Conservation (phyloP, 371 early-diverging fungal species). For the Sanchytrium tribonematis region DNA sequence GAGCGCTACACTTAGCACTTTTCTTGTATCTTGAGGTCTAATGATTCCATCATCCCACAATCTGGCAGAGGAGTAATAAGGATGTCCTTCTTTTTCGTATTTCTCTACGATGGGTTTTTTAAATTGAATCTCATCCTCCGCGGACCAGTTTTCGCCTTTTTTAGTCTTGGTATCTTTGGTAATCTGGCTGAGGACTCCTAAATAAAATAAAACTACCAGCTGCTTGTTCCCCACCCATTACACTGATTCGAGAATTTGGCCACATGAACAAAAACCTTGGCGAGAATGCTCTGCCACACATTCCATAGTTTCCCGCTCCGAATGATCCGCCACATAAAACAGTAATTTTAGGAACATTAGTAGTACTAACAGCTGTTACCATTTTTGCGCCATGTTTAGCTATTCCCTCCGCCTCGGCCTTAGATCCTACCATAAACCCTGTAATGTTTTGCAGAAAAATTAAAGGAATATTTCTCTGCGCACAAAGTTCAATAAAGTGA, state of each 20-base stretch:
- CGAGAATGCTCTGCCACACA: constrained; percentile 85
- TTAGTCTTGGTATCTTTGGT: constrained; percentile 52
- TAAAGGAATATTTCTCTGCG: constrained; percentile 67
- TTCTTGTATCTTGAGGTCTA: constrained; percentile 63
- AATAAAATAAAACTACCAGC: constrained; percentile 28
- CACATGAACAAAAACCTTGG: constrained; percentile 91
- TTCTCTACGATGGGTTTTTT: constrained; percentile 53
- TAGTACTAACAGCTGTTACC: constrained; percentile 82
- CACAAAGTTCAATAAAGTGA: constrained; percentile 85
- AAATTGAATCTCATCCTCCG: constrained; percentile 41
- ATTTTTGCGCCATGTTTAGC: constrained; percentile 93
- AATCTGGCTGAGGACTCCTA: constrained; percentile 68
- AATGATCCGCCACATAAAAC: constrained; percentile 73
- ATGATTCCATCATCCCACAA: constrained; percentile 95
- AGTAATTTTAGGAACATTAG: constrained; percentile 82
- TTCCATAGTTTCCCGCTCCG: constrained; percentile 59
- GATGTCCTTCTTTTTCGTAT: constrained; percentile 83
- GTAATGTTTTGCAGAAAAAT: constrained; percentile 89
- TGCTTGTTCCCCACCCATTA: constrained; percentile 96
- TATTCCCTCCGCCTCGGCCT: constrained; percentile 85
- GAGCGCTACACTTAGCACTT: constrained; percentile 54
- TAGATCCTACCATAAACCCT: constrained; percentile 82
- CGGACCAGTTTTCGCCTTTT: constrained; percentile 41
- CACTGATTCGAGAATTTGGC: constrained; percentile 77
- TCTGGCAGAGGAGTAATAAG: constrained; percentile 57